Conservation (phyloP, 108 stramenopile species). For the Heterococcus sp. region DNA sequence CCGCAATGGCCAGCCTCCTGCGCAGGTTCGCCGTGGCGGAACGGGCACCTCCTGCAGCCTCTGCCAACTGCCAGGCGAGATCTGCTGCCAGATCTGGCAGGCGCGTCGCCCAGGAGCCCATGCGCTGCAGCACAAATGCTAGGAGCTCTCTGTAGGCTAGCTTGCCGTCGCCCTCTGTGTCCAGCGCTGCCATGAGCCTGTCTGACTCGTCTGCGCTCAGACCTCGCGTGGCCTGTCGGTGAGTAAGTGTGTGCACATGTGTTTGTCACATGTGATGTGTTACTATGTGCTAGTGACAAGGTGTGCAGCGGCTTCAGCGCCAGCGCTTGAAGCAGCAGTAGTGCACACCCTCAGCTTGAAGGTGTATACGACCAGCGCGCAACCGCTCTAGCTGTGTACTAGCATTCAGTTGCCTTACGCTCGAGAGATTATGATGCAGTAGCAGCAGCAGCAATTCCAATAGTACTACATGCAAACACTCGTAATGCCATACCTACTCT, state of each 20-base stretch:
- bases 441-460: too few relatives aligned
- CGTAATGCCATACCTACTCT: neutral
- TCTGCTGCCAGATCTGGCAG: slow-evolving; percentile 33
- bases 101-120: slow-evolving; percentile 16
- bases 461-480: neutral
- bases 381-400: too few relatives aligned
- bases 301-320: neutral
- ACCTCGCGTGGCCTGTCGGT: too few relatives aligned
- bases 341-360: neutral
- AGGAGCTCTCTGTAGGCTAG: slow-evolving; percentile 11
- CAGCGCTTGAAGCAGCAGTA: too few relatives aligned
- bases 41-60: slow-evolving; percentile 4
- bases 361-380: neutral
- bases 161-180: slow-evolving; percentile 13
- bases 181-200: neutral
- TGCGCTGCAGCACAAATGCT: slow-evolving; percentile 2
- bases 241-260: too few relatives aligned
- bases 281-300: neutral
- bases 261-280: neutral
- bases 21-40: slow-evolving; percentile 5
- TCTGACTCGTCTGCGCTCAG: slow-evolving; percentile 12
- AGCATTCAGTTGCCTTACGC: too few relatives aligned
- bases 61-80: neutral
- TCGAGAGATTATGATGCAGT: too few relatives aligned
- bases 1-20: slow-evolving; percentile 31